Percentiles rank a stretch among this genome's conserved stretches.
Evolutionary conservation across 2,329 filamentous ascomycete species (phyloP).

Genomic region (Xylariaceae sp.): DNA sequence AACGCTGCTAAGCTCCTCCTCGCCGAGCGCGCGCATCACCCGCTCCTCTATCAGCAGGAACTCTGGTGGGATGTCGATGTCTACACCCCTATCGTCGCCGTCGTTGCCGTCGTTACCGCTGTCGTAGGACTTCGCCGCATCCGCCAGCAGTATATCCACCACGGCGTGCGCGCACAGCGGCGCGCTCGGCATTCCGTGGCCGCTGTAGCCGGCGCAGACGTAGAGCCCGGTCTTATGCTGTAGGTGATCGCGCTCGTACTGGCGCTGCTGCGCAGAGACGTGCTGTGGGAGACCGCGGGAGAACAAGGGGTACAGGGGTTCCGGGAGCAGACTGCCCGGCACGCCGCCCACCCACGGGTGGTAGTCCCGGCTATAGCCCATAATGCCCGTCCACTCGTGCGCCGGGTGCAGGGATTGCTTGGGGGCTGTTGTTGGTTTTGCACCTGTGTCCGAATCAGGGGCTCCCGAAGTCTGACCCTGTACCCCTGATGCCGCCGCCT

Average conservation of each 20-base stretch:
- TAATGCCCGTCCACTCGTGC: conserved; percentile 72
- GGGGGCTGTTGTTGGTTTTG: conserved; percentile 10
- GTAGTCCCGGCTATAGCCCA: conserved; percentile 65
- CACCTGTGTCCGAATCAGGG: neutral
- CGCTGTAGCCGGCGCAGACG: conserved; percentile 60
- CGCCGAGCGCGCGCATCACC: too few relatives aligned
- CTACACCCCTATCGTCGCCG: too few relatives aligned
- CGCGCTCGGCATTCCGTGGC: conserved; percentile 71
- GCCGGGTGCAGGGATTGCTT: conserved; percentile 40
- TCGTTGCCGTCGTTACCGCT: too few relatives aligned
- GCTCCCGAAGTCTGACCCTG: neutral
- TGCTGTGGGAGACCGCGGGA: neutral
- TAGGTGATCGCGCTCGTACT: too few relatives aligned
- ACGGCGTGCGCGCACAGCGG: conserved; percentile 58
- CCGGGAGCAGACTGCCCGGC: conserved; percentile 38
- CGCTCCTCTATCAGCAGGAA: too few relatives aligned
- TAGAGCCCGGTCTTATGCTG: conserved; percentile 55
- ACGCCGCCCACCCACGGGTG: conserved; percentile 65
- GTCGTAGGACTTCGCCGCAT: too few relatives aligned
- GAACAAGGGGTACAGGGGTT: neutral
- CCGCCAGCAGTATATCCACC: conserved; percentile 45
- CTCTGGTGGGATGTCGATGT: too few relatives aligned
- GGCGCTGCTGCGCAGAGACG: conserved; percentile 24
- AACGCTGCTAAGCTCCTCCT: too few relatives aligned
- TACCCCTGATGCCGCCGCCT: too few relatives aligned